A percentile compares a stretch with the other conserved stretches of the same genome.
Evolutionary conservation across 768 basidiomycete genomes (phyloP).

Genomic region (Naematelia encephala): DNA sequence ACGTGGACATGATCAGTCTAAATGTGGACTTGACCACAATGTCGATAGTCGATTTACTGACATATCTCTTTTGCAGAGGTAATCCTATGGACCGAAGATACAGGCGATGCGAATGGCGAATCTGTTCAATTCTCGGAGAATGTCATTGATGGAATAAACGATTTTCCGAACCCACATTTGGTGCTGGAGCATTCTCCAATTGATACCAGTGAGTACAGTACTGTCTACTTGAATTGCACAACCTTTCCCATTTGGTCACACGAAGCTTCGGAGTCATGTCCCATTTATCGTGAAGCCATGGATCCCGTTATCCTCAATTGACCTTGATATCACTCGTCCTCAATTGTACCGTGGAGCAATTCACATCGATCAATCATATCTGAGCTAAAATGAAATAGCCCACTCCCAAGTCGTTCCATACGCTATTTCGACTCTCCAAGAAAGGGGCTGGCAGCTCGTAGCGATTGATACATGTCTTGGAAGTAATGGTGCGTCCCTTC

Average conservation of each 20-base stretch:
- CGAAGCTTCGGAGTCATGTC: neutral
- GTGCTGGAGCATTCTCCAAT: constrained; percentile 40
- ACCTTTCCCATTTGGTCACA: neutral
- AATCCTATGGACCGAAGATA: constrained; percentile 48
- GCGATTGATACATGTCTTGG: constrained; percentile 50
- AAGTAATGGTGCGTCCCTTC: constrained; percentile 19
- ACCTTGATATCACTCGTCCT: too few species aligned
- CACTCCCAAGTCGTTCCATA: constrained; percentile 37
- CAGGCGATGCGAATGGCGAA: constrained; percentile 33
- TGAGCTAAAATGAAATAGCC: too few species aligned
- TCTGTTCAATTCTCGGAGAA: constrained; percentile 26
- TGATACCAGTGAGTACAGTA: constrained; percentile 22
- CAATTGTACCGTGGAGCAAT: too few species aligned
- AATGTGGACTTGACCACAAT: neutral
- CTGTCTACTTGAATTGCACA: neutral
- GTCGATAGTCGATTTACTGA: neutral
- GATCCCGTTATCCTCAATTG: neutral
- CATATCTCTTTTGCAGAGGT: constrained; percentile 9
- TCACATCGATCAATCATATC: too few species aligned
- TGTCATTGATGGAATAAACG: constrained; percentile 29
- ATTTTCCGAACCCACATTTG: constrained; percentile 30
- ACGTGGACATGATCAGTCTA: too few species aligned
- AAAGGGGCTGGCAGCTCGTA: constrained; percentile 42
- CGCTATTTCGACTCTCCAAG: constrained; percentile 25
- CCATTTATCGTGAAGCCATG: neutral